Percentiles rank a stretch among this genome's conserved stretches.
These are phyloP conservation scores for Combretum micranthum DNA, from an alignment of 345 rosid species.

Conservation along the genomic window DNA sequence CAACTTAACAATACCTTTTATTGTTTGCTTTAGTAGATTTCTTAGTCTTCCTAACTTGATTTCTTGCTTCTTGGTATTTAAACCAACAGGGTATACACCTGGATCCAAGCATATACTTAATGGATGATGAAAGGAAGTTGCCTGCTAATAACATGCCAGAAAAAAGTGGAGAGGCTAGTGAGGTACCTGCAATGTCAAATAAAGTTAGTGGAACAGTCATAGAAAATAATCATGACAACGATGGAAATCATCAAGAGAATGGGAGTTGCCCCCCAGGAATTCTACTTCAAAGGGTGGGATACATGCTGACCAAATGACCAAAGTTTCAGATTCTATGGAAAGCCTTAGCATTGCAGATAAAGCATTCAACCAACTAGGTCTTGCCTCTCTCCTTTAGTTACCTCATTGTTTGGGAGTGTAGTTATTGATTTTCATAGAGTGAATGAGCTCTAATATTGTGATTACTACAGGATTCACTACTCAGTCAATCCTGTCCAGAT, in stretches of 20 bases:
- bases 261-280: slow-evolving; percentile 9
- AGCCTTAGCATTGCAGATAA: slow-evolving; percentile 31
- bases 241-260: slow-evolving; percentile 24
- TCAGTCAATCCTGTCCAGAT: not conserved
- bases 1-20: too few species aligned
- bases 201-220: slow-evolving; percentile 17
- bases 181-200: slow-evolving; percentile 21
- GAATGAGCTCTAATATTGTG: too few species aligned
- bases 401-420: not conserved
- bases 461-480: too few species aligned
- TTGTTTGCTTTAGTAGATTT: not conserved
- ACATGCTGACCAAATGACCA: slow-evolving; percentile 25
- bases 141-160: slow-evolving; percentile 31
- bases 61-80: not conserved
- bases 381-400: slow-evolving; percentile 9
- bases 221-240: slow-evolving; percentile 23
- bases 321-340: slow-evolving; percentile 27
- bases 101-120: slow-evolving; percentile 95
- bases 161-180: slow-evolving; percentile 24
- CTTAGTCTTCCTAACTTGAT: slow-evolving; percentile 6
- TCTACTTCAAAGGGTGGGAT: slow-evolving; percentile 16
- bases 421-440: not conserved
- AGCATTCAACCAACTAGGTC: slow-evolving; percentile 34
- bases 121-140: slow-evolving; percentile 76
- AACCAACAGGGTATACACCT: slow-evolving; percentile 77